These are phyloP conservation scores for Coemansia sp. DNA, from an alignment of 192 early-diverging fungal genomes.

Conservation along the genomic window DNA sequence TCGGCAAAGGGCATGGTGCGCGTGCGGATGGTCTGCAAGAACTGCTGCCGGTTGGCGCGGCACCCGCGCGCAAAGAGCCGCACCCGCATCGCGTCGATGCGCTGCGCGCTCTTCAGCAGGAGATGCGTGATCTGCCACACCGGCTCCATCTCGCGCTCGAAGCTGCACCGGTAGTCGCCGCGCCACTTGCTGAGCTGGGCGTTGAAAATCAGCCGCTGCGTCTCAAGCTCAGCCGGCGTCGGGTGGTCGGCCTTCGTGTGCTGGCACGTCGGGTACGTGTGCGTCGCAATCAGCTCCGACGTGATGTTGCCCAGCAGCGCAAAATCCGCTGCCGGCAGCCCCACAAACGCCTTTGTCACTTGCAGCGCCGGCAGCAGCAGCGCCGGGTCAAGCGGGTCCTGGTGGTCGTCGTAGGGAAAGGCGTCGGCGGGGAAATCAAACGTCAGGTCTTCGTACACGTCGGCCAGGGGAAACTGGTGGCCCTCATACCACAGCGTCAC, in stretches of 20 bases:
- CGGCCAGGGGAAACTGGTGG: constrained; percentile 55
- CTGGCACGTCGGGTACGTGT: constrained; percentile 70
- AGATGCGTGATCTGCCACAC: constrained; percentile 67
- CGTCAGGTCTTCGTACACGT: constrained; percentile 57
- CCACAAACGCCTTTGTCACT: constrained; percentile 65
- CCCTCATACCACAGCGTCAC: constrained; percentile 55
- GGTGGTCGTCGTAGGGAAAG: constrained; percentile 57
- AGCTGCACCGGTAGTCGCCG: constrained; percentile 58
- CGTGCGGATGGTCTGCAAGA: constrained; percentile 54
- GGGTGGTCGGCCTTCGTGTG: constrained; percentile 68
- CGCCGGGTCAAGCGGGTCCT: constrained; percentile 65
- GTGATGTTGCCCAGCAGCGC: constrained; percentile 70
- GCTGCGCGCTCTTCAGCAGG: constrained; percentile 57
- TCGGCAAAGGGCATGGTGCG: constrained; percentile 58
- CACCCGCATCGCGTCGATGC: constrained; percentile 59
- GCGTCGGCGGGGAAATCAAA: constrained; percentile 54
- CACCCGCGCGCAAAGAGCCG: constrained; percentile 56
- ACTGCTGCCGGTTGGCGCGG: constrained; percentile 52
- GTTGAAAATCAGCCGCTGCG: constrained; percentile 68
- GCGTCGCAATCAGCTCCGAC: constrained; percentile 66
- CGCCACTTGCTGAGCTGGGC: constrained; percentile 62
- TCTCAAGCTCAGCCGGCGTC: constrained; percentile 70
- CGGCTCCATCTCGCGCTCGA: constrained; percentile 62
- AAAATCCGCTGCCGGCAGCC: constrained; percentile 64
- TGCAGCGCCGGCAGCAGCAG: constrained; percentile 68